Base-by-base conservation (phyloP, 805 yeast species). In the Metschnikowia vanudenii region DNA sequence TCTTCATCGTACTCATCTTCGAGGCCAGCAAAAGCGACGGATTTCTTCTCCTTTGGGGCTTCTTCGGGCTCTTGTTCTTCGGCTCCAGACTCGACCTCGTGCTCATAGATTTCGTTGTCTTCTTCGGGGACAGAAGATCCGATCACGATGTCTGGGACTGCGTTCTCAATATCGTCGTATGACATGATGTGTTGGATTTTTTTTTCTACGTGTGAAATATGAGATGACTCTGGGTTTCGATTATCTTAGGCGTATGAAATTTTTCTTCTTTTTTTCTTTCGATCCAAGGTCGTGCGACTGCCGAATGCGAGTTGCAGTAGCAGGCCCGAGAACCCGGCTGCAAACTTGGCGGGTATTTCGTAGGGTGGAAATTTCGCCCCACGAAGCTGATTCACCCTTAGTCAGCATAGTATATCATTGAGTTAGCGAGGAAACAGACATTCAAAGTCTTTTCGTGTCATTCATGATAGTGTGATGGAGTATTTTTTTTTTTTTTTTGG, bases 101-200 rank as follows among this genome's bases (percentile, higher is more conserved):
- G 68, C 68, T 79, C 72, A 80, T 88, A 73, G 70, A 80, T 73
- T 11, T 45, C 49, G 52, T 60, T 58, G 9, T 71, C 74, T 30
- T 63, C 71, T 26, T 66, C 73, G 33, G 71, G 76, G 36, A 67
- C 54, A 34, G 62, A 56, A n/a, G 80, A 76, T 16, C 84, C 84
- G 64, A 88, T 86, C 57, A 90, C 82, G 60, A 90, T 84, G 64
- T 84, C 87, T 37, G 97, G 96, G 56, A 83, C 84, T 48, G 85
- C 90, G 68, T 82, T 88, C 67, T 88, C 90, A 60, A 88, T 76
- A 72, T 88, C 91, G 65, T 77, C 85, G 73, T 72, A 71, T 53
- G 89, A 80, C 91, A 85, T 84, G 38, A 8, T 26, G 28, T 26
- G 28, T 5, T 26, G 28, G 10, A 26, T 26, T 5, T 26, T 26